phyloP scores from a whole-genome alignment of 345 rosid genomes.

The Adansonia digitata region DNA sequence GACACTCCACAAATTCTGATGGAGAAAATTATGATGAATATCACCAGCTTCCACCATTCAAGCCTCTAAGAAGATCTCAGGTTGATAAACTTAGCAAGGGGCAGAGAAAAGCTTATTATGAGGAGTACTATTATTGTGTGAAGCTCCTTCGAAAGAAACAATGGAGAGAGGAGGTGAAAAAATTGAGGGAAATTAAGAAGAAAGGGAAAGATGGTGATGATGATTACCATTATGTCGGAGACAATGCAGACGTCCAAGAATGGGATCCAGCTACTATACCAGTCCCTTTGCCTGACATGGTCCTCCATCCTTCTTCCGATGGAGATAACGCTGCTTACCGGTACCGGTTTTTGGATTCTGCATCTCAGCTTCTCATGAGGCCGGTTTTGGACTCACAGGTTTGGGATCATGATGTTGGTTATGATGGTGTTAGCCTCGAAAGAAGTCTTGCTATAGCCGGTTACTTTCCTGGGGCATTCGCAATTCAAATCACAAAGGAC shows the following conservation, averaged over 20 bases:
- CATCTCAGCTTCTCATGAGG: slow-evolving; percentile 29
- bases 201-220: slow-evolving; percentile 14
- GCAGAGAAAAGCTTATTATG: slow-evolving; percentile 38
- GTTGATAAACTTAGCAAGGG: slow-evolving; percentile 34
- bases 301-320: slow-evolving; percentile 39
- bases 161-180: slow-evolving; percentile 33
- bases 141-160: slow-evolving; percentile 45
- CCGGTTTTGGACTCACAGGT: slow-evolving; percentile 33
- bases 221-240: neutral
- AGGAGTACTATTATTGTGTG: slow-evolving; percentile 42
- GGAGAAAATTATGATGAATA: slow-evolving; percentile 31
- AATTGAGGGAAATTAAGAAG: slow-evolving; percentile 31
- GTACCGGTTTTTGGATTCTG: slow-evolving; percentile 30
- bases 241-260: slow-evolving; percentile 20
- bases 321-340: slow-evolving; percentile 31
- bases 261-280: slow-evolving; percentile 17
- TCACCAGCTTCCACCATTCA: slow-evolving; percentile 44
- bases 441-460: slow-evolving; percentile 22
- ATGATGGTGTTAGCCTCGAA: slow-evolving; percentile 35
- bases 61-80: slow-evolving; percentile 33
- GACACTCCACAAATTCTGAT: slow-evolving; percentile 25
- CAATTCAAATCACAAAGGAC: slow-evolving; percentile 38
- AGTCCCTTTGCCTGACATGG: slow-evolving; percentile 30
- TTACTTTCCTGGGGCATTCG: slow-evolving; percentile 25
- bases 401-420: slow-evolving; percentile 45